Evolutionary conservation across 441 rosid species (phyloP).

Genomic region (Rhodomyrtus psidioides): DNA sequence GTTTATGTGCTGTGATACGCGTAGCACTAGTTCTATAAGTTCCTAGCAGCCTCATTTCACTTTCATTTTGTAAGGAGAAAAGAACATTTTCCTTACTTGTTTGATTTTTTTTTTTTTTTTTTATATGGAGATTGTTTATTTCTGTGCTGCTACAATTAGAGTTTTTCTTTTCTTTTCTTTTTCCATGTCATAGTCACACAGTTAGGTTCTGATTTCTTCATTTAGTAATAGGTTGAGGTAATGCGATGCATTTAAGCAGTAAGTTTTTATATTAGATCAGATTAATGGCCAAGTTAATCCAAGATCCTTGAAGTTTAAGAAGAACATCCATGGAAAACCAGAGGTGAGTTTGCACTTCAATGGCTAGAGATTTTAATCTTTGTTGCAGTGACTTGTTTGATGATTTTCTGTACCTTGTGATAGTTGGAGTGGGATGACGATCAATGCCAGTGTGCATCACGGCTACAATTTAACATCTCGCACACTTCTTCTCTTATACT

Average conservation of each 20-base stretch:
- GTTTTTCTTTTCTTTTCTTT: neutral
- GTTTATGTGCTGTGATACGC: neutral
- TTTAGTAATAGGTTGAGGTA: neutral
- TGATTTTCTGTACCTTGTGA: neutral
- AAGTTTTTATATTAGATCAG: slow-evolving; percentile 52
- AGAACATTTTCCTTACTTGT: neutral
- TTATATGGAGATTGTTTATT: neutral
- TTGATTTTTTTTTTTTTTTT: neutral
- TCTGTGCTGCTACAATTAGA: neutral
- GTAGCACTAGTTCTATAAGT: neutral
- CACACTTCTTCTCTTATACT: slow-evolving; percentile 82
- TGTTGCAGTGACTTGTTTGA: neutral
- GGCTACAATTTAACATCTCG: slow-evolving; percentile 76
- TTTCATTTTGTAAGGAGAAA: neutral
- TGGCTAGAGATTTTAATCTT: neutral
- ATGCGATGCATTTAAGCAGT: neutral
- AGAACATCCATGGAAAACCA: slow-evolving; percentile 83
- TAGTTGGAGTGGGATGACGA: slow-evolving; percentile 63
- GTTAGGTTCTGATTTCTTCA: neutral
- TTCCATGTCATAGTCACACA: neutral
- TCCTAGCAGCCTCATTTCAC: neutral
- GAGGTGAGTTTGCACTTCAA: slow-evolving; percentile 42
- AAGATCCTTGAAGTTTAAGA: slow-evolving; percentile 56
- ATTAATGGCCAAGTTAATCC: slow-evolving; percentile 44
- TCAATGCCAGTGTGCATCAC: slow-evolving; percentile 20